Conservation (phyloP, 768 basidiomycete genomes). For the Hirschioporus abietinus region DNA sequence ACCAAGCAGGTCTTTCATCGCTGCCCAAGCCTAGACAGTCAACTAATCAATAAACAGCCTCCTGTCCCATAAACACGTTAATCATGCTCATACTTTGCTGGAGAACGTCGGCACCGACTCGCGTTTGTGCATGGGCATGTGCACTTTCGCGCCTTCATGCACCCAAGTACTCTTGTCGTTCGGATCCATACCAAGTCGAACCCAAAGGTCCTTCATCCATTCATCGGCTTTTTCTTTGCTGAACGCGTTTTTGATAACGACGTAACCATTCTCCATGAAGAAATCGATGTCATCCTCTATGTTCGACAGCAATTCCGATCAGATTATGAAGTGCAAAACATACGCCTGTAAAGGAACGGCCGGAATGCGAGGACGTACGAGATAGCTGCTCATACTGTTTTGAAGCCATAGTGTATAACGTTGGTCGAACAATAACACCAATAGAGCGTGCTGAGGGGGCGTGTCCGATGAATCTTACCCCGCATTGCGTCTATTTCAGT, state of each 20-base stretch:
- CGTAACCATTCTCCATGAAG: constrained; percentile 51
- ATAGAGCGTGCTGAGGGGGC: not conserved
- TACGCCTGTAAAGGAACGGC: not conserved
- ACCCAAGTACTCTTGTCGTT: constrained; percentile 52
- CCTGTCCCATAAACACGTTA: not conserved
- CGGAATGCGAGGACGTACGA: not conserved
- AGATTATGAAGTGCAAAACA: not conserved
- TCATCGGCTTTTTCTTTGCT: constrained; percentile 44
- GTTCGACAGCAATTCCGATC: not conserved
- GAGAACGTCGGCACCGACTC: constrained; percentile 22
- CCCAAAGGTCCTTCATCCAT: constrained; percentile 47
- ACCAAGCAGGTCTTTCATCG: constrained; percentile 29
- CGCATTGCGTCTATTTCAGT: not conserved
- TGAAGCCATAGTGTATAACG: not conserved
- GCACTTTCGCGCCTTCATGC: constrained; percentile 27
- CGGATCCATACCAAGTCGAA: constrained; percentile 46
- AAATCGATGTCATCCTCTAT: not conserved
- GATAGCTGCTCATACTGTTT: not conserved
- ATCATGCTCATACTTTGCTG: constrained; percentile 14
- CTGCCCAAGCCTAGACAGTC: not conserved
- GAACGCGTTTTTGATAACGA: constrained; percentile 49
- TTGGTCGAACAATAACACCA: not conserved
- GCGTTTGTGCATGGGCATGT: constrained; percentile 27
- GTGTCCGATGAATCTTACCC: not conserved
- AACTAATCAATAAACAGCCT: not conserved